A percentile compares a stretch with the other conserved stretches of the same genome.
phyloP scores from a whole-genome alignment of 108 stramenopile genomes.

The Stephanodiscus minutulus region DNA sequence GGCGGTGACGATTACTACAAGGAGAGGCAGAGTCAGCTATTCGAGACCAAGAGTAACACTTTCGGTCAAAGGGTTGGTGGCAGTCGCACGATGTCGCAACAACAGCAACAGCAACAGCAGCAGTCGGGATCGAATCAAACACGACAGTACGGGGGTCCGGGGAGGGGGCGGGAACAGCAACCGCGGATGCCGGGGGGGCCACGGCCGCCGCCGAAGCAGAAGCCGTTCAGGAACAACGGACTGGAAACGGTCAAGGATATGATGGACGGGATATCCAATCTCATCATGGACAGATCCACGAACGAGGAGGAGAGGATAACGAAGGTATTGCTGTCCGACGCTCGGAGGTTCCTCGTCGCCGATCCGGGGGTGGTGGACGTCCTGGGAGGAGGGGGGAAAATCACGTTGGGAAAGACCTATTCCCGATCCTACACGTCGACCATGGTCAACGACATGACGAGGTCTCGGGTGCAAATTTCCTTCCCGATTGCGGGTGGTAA shows the following conservation, averaged over 20 bases:
- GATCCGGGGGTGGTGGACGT: slow-evolving; percentile 9
- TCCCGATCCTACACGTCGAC: slow-evolving; percentile 4
- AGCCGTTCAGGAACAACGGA: background rate
- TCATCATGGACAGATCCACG: background rate
- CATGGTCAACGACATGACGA: slow-evolving; percentile 21
- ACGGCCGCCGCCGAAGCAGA: too few species aligned
- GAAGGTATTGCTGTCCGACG: slow-evolving; percentile 10
- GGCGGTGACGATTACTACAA: background rate
- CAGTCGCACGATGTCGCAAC: background rate
- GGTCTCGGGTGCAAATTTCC: slow-evolving; percentile 7
- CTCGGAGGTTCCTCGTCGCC: slow-evolving; percentile 10
- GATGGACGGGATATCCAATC: background rate
- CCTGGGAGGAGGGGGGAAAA: slow-evolving; percentile 15
- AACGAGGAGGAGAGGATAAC: slow-evolving; percentile 1
- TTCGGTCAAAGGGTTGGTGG: background rate
- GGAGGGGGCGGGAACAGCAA: background rate
- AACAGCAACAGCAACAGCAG: too few species aligned
- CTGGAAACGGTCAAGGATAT: background rate
- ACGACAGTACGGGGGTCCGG: background rate
- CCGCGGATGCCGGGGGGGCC: background rate
- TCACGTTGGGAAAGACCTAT: slow-evolving; percentile 10
- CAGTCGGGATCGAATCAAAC: background rate
- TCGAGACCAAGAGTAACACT: background rate
- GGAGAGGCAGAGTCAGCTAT: background rate
- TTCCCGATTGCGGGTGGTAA: background rate